A percentile compares a stretch with the other conserved stretches of the same genome.
Conservation (phyloP, 2,329 filamentous ascomycete genomes). For the Diaporthe sp. region DNA sequence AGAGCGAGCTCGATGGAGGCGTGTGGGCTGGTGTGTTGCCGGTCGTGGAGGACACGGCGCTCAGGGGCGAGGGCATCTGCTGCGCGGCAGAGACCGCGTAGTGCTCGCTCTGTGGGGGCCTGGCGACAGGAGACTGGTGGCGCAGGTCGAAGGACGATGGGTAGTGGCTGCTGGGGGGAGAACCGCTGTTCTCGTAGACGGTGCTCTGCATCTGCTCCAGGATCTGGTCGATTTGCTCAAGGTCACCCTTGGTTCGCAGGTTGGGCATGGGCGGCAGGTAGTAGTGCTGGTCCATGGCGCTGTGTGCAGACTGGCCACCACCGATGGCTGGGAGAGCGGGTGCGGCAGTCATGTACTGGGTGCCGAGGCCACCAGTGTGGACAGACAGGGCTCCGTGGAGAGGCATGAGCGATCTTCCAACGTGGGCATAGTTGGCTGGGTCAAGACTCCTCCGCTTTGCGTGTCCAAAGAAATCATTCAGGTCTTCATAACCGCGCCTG, state of each 20-base stretch:
- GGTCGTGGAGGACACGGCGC: conserved; percentile 66
- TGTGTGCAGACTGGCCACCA: conserved; percentile 64
- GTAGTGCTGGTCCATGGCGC: conserved; percentile 82
- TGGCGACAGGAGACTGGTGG: conserved; percentile 52
- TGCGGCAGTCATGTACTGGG: conserved; percentile 66
- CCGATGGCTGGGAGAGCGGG: conserved; percentile 67
- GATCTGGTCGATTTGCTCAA: conserved; percentile 94
- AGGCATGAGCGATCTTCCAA: conserved; percentile 88
- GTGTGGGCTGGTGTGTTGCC: conserved; percentile 81
- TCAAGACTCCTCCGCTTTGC: conserved; percentile 93
- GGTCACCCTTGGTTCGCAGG: conserved; percentile 91
- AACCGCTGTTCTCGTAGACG: conserved; percentile 91
- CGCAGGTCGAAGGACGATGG: conserved; percentile 74
- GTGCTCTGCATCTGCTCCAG: conserved; percentile 96
- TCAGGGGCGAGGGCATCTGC: conserved; percentile 70
- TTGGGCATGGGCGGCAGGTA: conserved; percentile 89
- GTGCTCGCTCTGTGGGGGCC: conserved; percentile 47
- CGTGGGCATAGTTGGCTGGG: conserved; percentile 88
- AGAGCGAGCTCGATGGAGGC: conserved; percentile 80
- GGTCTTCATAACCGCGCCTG: conserved; percentile 87
- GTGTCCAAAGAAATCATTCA: conserved; percentile 95
- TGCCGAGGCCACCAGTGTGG: conserved; percentile 64
- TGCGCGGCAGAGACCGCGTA: conserved; percentile 62
- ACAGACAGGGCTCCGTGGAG: conserved; percentile 79
- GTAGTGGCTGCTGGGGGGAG: conserved; percentile 83